A percentile compares a stretch with the other conserved stretches of the same genome.
Evolutionary conservation across 1,139 yeast species (phyloP).

Genomic region (Geotrichum phurueaensis): DNA sequence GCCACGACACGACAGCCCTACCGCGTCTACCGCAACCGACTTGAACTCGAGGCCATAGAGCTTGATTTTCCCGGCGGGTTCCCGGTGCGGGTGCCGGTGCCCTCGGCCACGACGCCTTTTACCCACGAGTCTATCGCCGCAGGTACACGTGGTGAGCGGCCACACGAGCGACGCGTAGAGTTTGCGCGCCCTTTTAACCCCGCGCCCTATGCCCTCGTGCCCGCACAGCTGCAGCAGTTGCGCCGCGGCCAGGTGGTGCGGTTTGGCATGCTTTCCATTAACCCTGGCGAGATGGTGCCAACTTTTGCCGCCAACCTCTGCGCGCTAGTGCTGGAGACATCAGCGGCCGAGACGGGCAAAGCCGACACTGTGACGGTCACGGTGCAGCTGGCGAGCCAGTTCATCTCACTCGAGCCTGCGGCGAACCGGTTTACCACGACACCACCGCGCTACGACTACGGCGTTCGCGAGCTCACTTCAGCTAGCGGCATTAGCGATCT

Average conservation of each 20-base stretch:
- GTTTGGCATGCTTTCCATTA: neutral
- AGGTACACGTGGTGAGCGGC: neutral
- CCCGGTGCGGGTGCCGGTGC: neutral
- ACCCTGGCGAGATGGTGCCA: slow-evolving; percentile 1
- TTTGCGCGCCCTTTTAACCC: neutral
- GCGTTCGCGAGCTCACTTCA: neutral
- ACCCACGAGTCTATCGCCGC: neutral
- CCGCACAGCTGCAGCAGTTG: neutral
- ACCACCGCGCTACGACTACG: slow-evolving; percentile 8
- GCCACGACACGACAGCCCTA: neutral
- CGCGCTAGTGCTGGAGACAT: slow-evolving; percentile 1
- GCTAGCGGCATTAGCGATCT: neutral
- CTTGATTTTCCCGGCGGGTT: neutral
- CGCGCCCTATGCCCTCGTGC: neutral
- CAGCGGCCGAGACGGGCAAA: neutral
- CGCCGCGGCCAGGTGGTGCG: slow-evolving; percentile 6
- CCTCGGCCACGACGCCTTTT: neutral
- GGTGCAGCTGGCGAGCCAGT: slow-evolving; percentile 7
- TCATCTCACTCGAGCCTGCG: slow-evolving; percentile 7
- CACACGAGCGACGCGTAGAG: neutral
- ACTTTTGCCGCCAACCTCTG: neutral
- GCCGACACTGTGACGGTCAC: neutral
- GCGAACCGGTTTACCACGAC: neutral
- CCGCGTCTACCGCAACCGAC: neutral
- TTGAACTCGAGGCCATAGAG: neutral